Base-by-base conservation (phyloP, 495 filamentous ascomycete genomes). In the Tuber magnatum region DNA sequence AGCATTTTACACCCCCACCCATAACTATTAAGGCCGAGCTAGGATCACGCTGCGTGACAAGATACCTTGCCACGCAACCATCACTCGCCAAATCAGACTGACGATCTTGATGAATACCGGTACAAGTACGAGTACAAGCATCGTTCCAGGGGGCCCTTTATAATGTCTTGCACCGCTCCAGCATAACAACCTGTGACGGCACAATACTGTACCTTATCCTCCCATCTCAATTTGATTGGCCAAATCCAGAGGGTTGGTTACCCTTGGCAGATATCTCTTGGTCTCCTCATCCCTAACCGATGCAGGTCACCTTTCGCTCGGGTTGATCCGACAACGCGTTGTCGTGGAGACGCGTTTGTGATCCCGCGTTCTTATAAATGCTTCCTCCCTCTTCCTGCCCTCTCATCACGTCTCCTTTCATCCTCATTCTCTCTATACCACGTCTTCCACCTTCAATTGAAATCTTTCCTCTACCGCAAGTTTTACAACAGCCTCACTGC, bases 241-340 rank as follows among this genome's bases (percentile, higher is more conserved):
- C 56, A 18, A 35, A 65, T 18, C 28, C 16, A 18, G 8, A 28
- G 28, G 24, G 56, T 65, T 35, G 12, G 5, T 35, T 35, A 65
- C 51, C 0, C 51, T 61, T 32, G 28, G 56, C 56, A 65, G 5
- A 35, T 35, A 35, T 35, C 14, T 18, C 28, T 14, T 35, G 28
- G 56, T 28, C 32, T 35, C 14, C 56, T 35, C 56, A 65, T 65
- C 56, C 56, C 56, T 65, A 14, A 7, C 56, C 14, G 28, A 65
- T 65, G 56, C 56, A 65, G 56, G 56, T 65, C 56, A 65, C 12
- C 32, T 65, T 65, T 65, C 32, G 2, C 14, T 65, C 56, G 28
- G 56, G 56, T 65, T 65, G 56, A 65, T 65, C 56, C 14, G 56
- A 16, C 56, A 32, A 35, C 56, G 56, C 56, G 56, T 65, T 65